Evolutionary conservation across 139 green algal genomes (phyloP), one percentile per base, ranked within the genome.

Genomic region (Dunaliella primolecta): DNA sequence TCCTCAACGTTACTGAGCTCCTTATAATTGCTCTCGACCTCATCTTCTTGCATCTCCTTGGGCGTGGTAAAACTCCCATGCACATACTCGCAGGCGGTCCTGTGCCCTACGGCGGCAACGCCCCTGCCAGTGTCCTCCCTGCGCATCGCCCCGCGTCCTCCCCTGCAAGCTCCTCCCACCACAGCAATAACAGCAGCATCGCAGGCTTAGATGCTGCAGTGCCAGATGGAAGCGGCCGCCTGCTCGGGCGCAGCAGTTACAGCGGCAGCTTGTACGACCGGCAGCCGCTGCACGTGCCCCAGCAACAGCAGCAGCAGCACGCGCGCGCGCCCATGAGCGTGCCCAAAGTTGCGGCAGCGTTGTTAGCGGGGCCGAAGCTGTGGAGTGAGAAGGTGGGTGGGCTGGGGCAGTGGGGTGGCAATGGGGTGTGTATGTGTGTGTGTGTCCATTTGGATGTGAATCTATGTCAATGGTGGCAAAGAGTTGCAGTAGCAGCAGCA

Each of bases 301-400:
- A n/a, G n/a, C n/a, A n/a, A n/a, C 46, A 64, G 46, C 46, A 64
- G 46, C 46, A 64, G 46, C 46, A 64, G 46, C 46, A 64, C 7
- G 7, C 75, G n/a, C 75, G n/a, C 30, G 33, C 1, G 75, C 75
- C 75, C 27, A 38, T 80, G 75, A 33, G 75, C 29, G 75, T 80
- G 75, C 75, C 27, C 32, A 80, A 80, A 30, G 1, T 80, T 32
- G 75, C n/a, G 27, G 75, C 75, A 20, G 75, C 75, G 1, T 33
- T 80, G 32, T 11, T 80, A 11, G 75, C 75, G 36, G 75, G 75
- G 2, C 75, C 75, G n/a, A 80, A 80, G 75, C n/a, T 33, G 11
- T 80, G 75, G 75, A 80, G 33, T 80, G 75, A 80, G 7, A 80
- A 80, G 75, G 75, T 80, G 71, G 3, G 71, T 32, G 29, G 2